Percentiles rank a stretch among this genome's conserved stretches.
Evolutionary conservation across 176 grass and related monocot genomes (phyloP).

Genomic region (Rhipidocladum racemiflorum): DNA sequence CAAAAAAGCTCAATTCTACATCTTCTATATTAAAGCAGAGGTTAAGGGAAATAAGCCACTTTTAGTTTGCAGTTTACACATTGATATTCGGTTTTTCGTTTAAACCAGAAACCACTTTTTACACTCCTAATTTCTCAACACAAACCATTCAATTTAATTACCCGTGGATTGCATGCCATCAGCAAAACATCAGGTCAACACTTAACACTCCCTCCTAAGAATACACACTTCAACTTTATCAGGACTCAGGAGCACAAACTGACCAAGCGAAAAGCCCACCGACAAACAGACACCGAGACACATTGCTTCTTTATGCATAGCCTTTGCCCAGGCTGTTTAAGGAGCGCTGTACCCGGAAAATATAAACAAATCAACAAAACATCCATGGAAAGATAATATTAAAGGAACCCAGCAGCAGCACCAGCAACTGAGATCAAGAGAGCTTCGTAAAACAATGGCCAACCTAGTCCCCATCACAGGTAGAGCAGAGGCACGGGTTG

Average conservation of each 20-base stretch:
- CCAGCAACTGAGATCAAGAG: neutral
- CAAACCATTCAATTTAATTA: neutral
- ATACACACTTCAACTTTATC: neutral
- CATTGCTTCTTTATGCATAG: constrained; percentile 45
- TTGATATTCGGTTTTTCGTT: constrained; percentile 6
- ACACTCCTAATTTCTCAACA: neutral
- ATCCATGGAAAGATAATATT: neutral
- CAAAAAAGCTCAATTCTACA: neutral
- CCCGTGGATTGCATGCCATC: neutral
- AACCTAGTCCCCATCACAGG: constrained; percentile 85
- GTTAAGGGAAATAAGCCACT: neutral
- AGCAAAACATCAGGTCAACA: neutral
- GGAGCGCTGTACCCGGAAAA: constrained; percentile 71
- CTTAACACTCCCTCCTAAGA: neutral
- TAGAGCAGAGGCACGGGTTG: constrained; percentile 89
- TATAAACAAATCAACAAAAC: neutral
- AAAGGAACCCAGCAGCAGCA: neutral
- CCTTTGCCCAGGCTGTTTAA: constrained; percentile 81
- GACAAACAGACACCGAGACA: neutral
- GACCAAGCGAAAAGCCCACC: neutral
- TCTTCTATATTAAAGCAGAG: neutral
- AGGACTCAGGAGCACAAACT: neutral
- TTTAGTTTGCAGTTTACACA: neutral
- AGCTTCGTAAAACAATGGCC: neutral
- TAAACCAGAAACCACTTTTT: neutral